Evolutionary conservation across 2,329 filamentous ascomycete species (phyloP), one percentile per base, ranked within the genome.

Genomic region (Didymella pomorum): DNA sequence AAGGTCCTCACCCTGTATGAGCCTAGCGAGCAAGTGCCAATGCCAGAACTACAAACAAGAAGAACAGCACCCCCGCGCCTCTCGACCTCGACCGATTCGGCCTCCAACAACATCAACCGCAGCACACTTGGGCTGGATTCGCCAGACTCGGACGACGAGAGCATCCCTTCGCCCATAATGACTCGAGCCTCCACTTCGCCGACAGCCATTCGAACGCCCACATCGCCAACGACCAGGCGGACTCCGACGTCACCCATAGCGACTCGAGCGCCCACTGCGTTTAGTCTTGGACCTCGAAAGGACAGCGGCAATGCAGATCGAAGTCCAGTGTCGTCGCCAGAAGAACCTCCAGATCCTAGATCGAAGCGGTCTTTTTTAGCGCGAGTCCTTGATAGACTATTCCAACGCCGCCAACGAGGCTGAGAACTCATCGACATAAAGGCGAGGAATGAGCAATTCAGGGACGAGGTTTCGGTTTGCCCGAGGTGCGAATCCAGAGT

Each of bases 1-100:
- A 72, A 67, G 46, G 41, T 63, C 3, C 56, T 74, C 21, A 72
- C 72, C 4, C 58, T 60, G 35, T 76, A 76, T 51, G 66, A 71
- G 37, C 56, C 69, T 16, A 66, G 62, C 10, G 45, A 60, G 26
- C 73, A 76, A 46, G 44, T 61, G 14, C 59, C 58, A 23, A 48
- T 16, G 14, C 49, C 49, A 50, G 49, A 20, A 9, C 26, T 53
- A 28, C 21, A 35, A 2, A 28, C 23, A 20, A 42, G 31, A 39
- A 41, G 20, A 11, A 56, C 46, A 5, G 51, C 49, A 11, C 56
- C 56, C 26, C 23, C 44, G 39, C 44, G 23, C 26, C 49, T 46
- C 2, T 64, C 50, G 16, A 50, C 26, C 7, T 64, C 55, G 23
- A 46, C n/a, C 18, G 26, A 51, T n/a, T 25, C 42, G 20, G 12